Evolutionary conservation across 306 rosid genomes (phyloP), one percentile per base, ranked within the genome.

Genomic region (Cyclanthera cordifolia): DNA sequence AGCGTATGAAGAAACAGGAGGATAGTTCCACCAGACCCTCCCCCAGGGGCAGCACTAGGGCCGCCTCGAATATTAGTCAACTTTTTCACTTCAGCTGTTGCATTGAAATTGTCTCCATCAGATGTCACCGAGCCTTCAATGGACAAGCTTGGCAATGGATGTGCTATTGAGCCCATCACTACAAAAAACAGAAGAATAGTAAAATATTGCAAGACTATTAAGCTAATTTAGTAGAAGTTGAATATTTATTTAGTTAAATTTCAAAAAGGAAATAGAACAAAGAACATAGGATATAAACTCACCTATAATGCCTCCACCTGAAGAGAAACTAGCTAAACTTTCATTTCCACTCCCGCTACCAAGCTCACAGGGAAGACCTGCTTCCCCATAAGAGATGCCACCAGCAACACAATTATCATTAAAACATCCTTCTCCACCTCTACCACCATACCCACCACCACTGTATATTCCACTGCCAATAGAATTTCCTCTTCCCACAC

Each of bases 371-470:
- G 99, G 99, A 72, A 90, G 77, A 70, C 76, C 52, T 15, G 78
- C 84, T 82, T 65, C 81, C 58, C 99, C 99, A 81, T 90, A 94
- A 65, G 99, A 73, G 72, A 73, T 77, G 73, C 99, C 99, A 74
- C 99, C 99, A 32, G 78, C 68, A 52, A 90, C 69, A 74, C 86
- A 85, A 71, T 27, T 28, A 75, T 67, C 73, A 52, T 83, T 24
- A 39, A 50, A 71, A 66, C 95, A 88, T 47, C 90, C 99, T 24
- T 24, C 53, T 70, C 99, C 99, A 71, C 99, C 99, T 67, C 69
- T 85, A 76, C 99, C 99, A 32, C 99, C 99, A 88, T 94, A 88
- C 74, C 99, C 99, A 68, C 86, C 99, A 25, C 99, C 99, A 88
- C 99, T 94, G 69, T 94, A 82, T 76, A 86, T 76, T 59, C 95